Conservation (phyloP, 75 land plant genomes). For the Ceratopteris richardii region DNA sequence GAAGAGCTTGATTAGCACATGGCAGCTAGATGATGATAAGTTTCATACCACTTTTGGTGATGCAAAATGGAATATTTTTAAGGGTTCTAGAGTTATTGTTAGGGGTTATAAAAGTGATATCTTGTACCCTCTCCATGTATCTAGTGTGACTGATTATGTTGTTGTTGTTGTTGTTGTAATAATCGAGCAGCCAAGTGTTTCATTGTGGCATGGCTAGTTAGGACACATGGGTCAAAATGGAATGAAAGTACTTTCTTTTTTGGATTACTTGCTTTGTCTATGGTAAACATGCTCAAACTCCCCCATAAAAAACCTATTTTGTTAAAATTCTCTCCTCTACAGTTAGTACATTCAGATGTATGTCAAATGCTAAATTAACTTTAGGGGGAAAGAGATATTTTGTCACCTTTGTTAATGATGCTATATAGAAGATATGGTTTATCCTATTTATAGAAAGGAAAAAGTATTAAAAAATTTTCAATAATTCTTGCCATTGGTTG, state of each 20-base stretch:
- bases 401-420: too few species aligned
- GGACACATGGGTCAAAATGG: slow-evolving; percentile 6
- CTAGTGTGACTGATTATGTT: background rate
- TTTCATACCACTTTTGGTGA: background rate
- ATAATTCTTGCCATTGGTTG: too few species aligned
- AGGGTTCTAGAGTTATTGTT: background rate
- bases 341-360: slow-evolving; percentile 2
- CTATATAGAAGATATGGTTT: too few species aligned
- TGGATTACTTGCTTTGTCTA: background rate
- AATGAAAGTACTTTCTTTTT: background rate
- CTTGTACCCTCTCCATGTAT: background rate
- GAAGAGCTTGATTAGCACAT: background rate
- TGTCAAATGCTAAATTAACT: background rate
- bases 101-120: background rate
- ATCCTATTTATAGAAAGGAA: too few species aligned
- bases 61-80: background rate
- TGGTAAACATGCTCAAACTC: slow-evolving; percentile 2
- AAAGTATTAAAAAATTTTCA: too few species aligned
- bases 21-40: background rate
- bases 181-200: background rate
- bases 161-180: too few species aligned
- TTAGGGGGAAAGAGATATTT: too few species aligned
- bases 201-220: background rate
- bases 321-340: background rate
- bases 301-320: background rate